phyloP scores from a whole-genome alignment of 2,329 filamentous ascomycete genomes.

The Aspergillus persii region DNA sequence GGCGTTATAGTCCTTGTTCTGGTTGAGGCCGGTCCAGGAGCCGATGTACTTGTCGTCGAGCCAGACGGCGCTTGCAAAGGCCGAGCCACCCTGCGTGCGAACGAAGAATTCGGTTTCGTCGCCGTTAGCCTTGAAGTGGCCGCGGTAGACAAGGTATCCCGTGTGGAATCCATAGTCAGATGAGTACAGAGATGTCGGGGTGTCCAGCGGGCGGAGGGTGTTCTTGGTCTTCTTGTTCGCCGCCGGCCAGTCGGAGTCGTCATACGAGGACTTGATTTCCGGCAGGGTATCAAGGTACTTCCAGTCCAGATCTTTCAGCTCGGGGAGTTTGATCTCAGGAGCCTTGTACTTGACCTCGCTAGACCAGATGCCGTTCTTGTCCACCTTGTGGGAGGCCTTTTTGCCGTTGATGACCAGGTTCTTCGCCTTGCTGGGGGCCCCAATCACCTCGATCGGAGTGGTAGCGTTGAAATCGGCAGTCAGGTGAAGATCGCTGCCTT shows the following conservation, averaged over 20 bases:
- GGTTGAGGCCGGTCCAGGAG: conserved; percentile 59
- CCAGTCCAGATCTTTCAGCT: conserved; percentile 62
- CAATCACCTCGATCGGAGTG: conserved; percentile 65
- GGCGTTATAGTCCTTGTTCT: conserved; percentile 50
- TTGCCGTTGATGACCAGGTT: conserved; percentile 62
- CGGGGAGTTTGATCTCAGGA: conserved; percentile 56
- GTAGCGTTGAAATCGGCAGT: conserved; percentile 72
- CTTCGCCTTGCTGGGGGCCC: conserved; percentile 55
- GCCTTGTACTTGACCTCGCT: conserved; percentile 51
- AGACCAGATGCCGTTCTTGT: conserved; percentile 49
- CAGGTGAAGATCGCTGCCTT: conserved; percentile 58
- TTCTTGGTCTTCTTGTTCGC: conserved; percentile 63
- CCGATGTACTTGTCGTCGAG: conserved; percentile 63
- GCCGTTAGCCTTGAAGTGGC: conserved; percentile 64
- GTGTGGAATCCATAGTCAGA: conserved; percentile 73
- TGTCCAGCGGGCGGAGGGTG: conserved; percentile 54
- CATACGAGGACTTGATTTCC: conserved; percentile 62
- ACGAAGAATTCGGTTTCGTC: conserved; percentile 58
- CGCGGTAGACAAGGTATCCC: conserved; percentile 67
- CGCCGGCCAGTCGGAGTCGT: conserved; percentile 65
- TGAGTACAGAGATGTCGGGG: conserved; percentile 65
- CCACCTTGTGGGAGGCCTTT: conserved; percentile 39
- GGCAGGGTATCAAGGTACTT: conserved; percentile 69
- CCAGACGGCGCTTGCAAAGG: conserved; percentile 67
- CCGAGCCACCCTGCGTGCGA: conserved; percentile 64